Evolutionary conservation across 1,139 yeast genomes (phyloP), one percentile per base, ranked within the genome.

Genomic region (Entelexis sorbosivorans): DNA sequence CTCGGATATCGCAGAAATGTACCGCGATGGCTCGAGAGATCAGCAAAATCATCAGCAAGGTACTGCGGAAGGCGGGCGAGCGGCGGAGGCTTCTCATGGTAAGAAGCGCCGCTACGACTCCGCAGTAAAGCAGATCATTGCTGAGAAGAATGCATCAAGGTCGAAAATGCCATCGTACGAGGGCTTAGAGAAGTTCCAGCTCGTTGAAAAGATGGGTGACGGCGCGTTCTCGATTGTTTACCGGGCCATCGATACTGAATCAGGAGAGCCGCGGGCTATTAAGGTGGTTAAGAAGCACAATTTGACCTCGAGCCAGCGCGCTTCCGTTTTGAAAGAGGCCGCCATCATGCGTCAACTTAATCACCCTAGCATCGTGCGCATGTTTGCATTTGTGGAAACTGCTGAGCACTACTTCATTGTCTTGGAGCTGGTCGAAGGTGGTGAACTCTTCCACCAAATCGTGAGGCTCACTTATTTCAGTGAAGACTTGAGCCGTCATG

Each of bases 201-300:
- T 77, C 47, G 56, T 73, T 53, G 76, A 66, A 55, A 69, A 71
- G 59, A 68, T 70, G 67, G 75, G 74, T 49, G 75, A 72, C 64
- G 97, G 97, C 16, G 97, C 97, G 0, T 89, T 89, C 65, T 85
- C 95, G 4, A 75, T 78, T 24, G 97, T 89, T 6, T 88, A 81
- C 67, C 78, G 78, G 60, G 96, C 95, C 0, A 59, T 70, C 35
- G 79, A 81, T 60, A 55, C 44, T 5, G 59, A 60, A 11, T 71
- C 76, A 1, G 70, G 73, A 19, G 74, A 73, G 47, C 61, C 66
- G 10, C 89, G 88, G 45, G 96, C 98, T 20, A 78, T 91, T 60
- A 91, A 91, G 65, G 79, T 88, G 55, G 88, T 93, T 55, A 75
- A 77, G 61, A 91, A 89, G 66, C 71, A 72, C 54, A 81, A 82